Evolutionary conservation across 306 rosid species (phyloP).

Genomic region (Hippophae gyantsensis): DNA sequence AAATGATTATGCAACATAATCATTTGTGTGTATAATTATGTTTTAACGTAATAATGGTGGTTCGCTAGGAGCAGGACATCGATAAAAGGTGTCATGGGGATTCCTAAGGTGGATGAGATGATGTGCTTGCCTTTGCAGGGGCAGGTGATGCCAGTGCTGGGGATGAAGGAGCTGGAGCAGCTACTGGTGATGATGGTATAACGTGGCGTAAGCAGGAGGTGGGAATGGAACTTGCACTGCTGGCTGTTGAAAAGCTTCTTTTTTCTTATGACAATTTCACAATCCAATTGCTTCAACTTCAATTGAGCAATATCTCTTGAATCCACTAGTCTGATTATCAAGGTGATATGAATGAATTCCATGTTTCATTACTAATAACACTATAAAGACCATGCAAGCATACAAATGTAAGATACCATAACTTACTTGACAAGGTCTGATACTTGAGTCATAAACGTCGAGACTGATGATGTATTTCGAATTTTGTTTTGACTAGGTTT

Average conservation of each 20-base stretch:
- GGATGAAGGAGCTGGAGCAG: conserved; percentile 37
- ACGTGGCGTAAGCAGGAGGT: conserved; percentile 25
- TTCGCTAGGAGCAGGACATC: conserved; percentile 64
- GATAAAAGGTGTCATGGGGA: conserved; percentile 88
- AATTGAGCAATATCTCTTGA: conserved; percentile 85
- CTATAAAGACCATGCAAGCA: conserved; percentile 3
- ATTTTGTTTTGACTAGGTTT: conserved; percentile 25
- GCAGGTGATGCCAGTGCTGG: conserved; percentile 40
- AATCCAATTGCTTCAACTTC: conserved; percentile 64
- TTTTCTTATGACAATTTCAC: conserved; percentile 61
- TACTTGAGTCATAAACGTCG: conserved; percentile 71
- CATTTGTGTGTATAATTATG: too few species aligned
- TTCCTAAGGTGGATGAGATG: conserved; percentile 65
- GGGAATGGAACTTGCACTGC: conserved; percentile 25
- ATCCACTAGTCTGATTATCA: conserved; percentile 66
- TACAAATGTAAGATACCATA: neutral
- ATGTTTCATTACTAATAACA: neutral
- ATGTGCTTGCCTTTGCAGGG: conserved; percentile 40
- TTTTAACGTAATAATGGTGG: too few species aligned
- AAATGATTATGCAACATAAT: too few species aligned
- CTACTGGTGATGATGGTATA: conserved; percentile 27
- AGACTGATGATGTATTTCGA: conserved; percentile 39
- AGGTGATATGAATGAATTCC: conserved; percentile 6
- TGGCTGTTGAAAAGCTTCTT: conserved; percentile 74
- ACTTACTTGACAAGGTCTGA: conserved; percentile 80